These are phyloP conservation scores for Artemisia annua DNA, from an alignment of 129 eudicot species.

Conservation along the genomic window DNA sequence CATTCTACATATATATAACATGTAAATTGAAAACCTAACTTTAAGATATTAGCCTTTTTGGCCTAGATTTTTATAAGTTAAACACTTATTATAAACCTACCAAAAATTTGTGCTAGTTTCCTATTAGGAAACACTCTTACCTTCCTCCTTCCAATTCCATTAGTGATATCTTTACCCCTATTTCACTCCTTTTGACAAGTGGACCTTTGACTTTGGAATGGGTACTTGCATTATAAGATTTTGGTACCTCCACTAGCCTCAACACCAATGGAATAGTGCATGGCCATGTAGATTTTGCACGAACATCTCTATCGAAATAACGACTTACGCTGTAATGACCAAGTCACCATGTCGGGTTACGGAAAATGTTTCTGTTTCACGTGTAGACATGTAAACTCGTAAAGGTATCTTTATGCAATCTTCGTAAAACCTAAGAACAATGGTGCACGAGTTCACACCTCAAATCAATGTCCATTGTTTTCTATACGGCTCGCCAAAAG, in stretches of 20 bases:
- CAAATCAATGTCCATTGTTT: conserved; percentile 7
- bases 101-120: conserved; percentile 20
- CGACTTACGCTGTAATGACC: conserved; percentile 1
- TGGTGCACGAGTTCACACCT: conserved; percentile 11
- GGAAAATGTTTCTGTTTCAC: background rate
- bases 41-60: conserved; percentile 12
- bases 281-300: conserved; percentile 14
- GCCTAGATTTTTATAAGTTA: background rate
- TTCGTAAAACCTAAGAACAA: background rate
- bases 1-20: background rate
- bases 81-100: conserved; percentile 17
- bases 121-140: conserved; percentile 32
- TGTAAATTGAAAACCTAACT: conserved; percentile 16
- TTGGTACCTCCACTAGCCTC: conserved; percentile 30
- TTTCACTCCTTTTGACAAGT: conserved; percentile 27
- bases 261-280: conserved; percentile 18
- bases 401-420: conserved; percentile 11
- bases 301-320: conserved; percentile 1
- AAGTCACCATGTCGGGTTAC: background rate
- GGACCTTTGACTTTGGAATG: conserved; percentile 31
- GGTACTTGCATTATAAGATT: conserved; percentile 12
- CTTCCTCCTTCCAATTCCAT: conserved; percentile 26
- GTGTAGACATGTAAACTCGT: conserved; percentile 1
- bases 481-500: background rate
- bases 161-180: conserved; percentile 33